Base-by-base conservation (phyloP, 2,329 filamentous ascomycete genomes). In the Claviceps digitariae region DNA sequence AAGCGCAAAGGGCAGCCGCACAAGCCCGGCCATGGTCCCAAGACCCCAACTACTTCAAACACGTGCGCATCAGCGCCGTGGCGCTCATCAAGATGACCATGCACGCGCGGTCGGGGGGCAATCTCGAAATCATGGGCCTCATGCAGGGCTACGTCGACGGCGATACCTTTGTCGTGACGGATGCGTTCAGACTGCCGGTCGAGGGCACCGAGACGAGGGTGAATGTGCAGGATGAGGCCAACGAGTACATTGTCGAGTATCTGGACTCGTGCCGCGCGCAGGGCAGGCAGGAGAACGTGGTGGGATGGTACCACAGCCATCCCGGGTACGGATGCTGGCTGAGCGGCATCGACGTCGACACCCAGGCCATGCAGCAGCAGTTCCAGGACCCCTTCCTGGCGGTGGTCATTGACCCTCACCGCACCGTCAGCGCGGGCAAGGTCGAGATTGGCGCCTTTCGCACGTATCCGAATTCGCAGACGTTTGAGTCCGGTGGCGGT, bases 31-130 rank as follows among this genome's bases (percentile, higher is more conserved):
- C 90, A 56, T 97, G 93, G 93, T 74, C 73, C 50, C 74, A 74
- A 48, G 83, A 96, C 64, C 84, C 86, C 0, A 78, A 89, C 68
- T 84, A 96, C 75, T 98, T 97, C 79, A 94, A 91, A 67, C 79
- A 86, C 52, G 89, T 97, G 48, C 88, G 90, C 63, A 91, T 98
- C 70, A 94, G 88, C 51, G 90, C 93, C 55, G 84, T 95, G 13
- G 93, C 93, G 5, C 80, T 98, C 55, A 81, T 97, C 61, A 98
- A 98, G 73, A 98, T 98, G 93, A 89, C 94, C 58, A 97, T 96
- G 87, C 93, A 98, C 68, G 93, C 93, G 10, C 87, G 93, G n/a
- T 90, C 89, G 0, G 93, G 93, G 59, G 91, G 93, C 54, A 82
- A 81, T 29, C 79, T 97, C 59, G 93, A 98, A 73, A 81, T 98